Base-by-base conservation (phyloP, 2,329 filamentous ascomycete species). In the Lachnellula cervina region DNA sequence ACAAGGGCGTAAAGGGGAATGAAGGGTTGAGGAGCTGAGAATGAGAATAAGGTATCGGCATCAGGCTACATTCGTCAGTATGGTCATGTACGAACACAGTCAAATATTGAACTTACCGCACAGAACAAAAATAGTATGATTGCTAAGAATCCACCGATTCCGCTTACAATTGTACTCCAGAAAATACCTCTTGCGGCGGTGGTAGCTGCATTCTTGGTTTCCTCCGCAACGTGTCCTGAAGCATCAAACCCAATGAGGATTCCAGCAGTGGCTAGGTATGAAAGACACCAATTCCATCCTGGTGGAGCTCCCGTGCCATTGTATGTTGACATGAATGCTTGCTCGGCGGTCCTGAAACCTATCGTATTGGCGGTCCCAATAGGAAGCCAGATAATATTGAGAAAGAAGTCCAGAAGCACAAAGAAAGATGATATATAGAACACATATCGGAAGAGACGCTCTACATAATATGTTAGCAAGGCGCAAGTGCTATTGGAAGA, bases 201-300 rank as follows among this genome's bases (percentile, higher is more conserved):
- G 1, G 80, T 49, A 19, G 72, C 76, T 2, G 80, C 81, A 58
- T 83, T 80, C 66, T 82, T 80, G 1, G 81, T 84, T 64, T 84
- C 81, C 60, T 84, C 81, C 0, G 80, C 80, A 28, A 84, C 79
- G 60, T 84, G 81, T 2, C 81, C 81, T 0, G 78, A 80, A 0
- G 81, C 81, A 66, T 84, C 81, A 52, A 82, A 84, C 1, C 81
- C 81, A 51, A 84, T 82, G 54, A 84, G 64, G 42, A 84, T 77
- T 42, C 81, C 81, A 7, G 81, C 81, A 1, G 81, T 84, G 1
- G 81, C 80, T 25, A 82, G 76, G 66, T 81, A 84, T 4, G 79
- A 82, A 3, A 84, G 73, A 69, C 81, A 83, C 81, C 81, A 84
- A 64, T 84, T 84, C 81, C 81, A 84, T 2, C 76, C 80, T 1